A percentile compares a stretch with the other conserved stretches of the same genome.
phyloP scores from a whole-genome alignment of 23 red algal species.

The Gracilaria gracilis region DNA sequence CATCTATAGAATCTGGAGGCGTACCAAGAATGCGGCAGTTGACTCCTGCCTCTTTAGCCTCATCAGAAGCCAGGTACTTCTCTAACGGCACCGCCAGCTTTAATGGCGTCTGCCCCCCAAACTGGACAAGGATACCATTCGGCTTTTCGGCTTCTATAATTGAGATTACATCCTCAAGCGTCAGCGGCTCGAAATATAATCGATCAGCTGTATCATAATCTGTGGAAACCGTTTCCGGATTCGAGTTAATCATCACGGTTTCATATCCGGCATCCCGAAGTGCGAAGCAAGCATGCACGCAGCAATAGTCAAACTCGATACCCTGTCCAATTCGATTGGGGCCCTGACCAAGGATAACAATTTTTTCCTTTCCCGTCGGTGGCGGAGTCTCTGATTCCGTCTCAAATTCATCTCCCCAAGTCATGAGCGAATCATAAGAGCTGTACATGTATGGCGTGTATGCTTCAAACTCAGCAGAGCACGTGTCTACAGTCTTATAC shows the following conservation, averaged over 20 bases:
- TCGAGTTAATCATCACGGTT: slow-evolving; percentile 99
- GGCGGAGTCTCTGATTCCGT: slow-evolving; percentile 83
- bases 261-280: slow-evolving; percentile 91
- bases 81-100: slow-evolving; percentile 94
- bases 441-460: slow-evolving; percentile 99
- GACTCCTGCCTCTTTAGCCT: slow-evolving; percentile 85
- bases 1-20: slow-evolving; percentile 92
- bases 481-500: slow-evolving; percentile 98
- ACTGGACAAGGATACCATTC: slow-evolving; percentile 94
- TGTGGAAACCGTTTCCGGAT: slow-evolving; percentile 98
- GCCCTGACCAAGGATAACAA: slow-evolving; percentile 97
- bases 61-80: slow-evolving; percentile 84
- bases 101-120: slow-evolving; percentile 98
- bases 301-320: slow-evolving; percentile 99
- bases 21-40: slow-evolving; percentile 90
- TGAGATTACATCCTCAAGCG: slow-evolving; percentile 97
- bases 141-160: slow-evolving; percentile 95
- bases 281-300: slow-evolving; percentile 96
- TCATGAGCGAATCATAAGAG: slow-evolving; percentile 81
- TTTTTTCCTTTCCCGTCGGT: slow-evolving; percentile 86
- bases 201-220: slow-evolving; percentile 98
- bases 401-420: slow-evolving; percentile 77
- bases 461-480: slow-evolving; percentile 96
- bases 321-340: slow-evolving; percentile 99
- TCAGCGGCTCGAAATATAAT: slow-evolving; percentile 99